Base-by-base conservation (phyloP, 1,284 basidiomycete species). In the Moesziomyces globuligerus region DNA sequence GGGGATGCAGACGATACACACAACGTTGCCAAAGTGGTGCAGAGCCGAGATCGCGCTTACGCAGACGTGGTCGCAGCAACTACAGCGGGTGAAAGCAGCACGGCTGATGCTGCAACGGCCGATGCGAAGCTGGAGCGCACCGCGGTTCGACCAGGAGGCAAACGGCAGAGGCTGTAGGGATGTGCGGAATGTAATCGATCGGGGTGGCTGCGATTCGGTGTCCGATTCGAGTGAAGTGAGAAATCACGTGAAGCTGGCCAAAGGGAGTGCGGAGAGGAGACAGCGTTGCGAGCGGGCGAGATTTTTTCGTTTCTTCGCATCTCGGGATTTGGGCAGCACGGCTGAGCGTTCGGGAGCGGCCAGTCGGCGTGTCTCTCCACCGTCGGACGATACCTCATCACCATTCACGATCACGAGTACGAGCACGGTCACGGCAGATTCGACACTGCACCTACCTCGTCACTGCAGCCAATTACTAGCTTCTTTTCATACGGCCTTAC, bases 161-260 rank as follows among this genome's bases (percentile, higher is more conserved):
- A 66, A 44, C 62, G 62, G n/a, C 62, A 45, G 11, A 66, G 55
- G 51, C 42, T 54, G 13, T 53, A 40, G 58, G 25, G 43, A 34
- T 17, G 20, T 26, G 17, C 28, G 18, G 11, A 26, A 7, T 32
- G 42, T 28, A 41, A 49, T 51, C 40, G 48, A 49, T 40, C 26
- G 28, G 15, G 47, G 32, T 34, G 15, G 2, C 15, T 1, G 7
- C 32, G 15, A 17, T 34, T 34, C 4, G 3, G 36, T 8, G 9
- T n/a, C 4, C 46, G 46, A 48, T 24, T 20, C 42, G 18, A 37
- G 5, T 45, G 32, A 21, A 4, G 38, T 40, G 21, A 20, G 48
- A 26, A 40, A 50, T 53, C 43, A 45, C 37, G 42, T 45, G 50
- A 38, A 20, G 13, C 5, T 7, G 25, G 32, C 32, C 15, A 13